These are phyloP conservation scores for Solanum medicagineum DNA, from an alignment of 257 asterid genomes.

Conservation along the genomic window DNA sequence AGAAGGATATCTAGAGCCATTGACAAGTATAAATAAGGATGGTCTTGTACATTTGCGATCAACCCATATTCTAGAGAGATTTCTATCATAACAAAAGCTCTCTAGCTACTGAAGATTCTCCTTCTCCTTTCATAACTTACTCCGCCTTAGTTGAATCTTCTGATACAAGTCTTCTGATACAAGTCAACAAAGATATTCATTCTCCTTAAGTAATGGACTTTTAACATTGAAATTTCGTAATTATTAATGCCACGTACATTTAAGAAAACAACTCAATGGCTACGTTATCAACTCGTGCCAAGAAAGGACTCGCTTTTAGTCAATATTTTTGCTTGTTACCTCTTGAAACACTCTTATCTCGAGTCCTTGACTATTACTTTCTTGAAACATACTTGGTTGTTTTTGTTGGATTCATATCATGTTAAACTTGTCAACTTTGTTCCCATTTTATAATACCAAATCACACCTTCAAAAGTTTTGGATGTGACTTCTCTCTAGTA, in stretches of 20 bases:
- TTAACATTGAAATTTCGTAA: neutral
- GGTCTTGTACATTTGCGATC: neutral
- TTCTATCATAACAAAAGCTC: neutral
- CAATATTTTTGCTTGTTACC: neutral
- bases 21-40: neutral
- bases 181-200: neutral
- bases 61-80: neutral
- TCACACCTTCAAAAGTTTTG: neutral
- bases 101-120: neutral
- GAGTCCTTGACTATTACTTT: neutral
- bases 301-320: neutral
- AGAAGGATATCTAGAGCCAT: neutral
- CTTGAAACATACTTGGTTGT: neutral
- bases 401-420: neutral
- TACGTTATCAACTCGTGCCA: neutral
- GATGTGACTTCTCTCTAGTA: neutral
- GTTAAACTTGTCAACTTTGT: neutral
- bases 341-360: neutral
- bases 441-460: neutral
- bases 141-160: neutral
- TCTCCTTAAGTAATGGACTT: neutral
- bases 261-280: neutral
- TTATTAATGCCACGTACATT: neutral
- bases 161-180: neutral
- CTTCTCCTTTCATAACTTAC: too few relatives aligned